Evolutionary conservation across 108 stramenopile genomes (phyloP).

Genomic region (Cyclotella choctawhatcheeana): DNA sequence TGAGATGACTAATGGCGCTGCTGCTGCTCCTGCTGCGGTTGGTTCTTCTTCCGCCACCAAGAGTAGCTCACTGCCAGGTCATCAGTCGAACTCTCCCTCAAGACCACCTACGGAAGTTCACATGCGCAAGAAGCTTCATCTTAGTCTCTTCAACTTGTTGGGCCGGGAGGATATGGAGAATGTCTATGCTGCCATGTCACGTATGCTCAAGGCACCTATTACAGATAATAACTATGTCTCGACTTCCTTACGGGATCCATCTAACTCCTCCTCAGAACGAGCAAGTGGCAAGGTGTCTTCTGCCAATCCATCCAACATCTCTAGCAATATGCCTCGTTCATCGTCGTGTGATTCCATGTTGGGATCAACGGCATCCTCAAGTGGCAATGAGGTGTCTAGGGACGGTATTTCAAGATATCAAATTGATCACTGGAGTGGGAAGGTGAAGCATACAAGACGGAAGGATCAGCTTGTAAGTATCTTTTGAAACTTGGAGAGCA

Average conservation of each 20-base stretch:
- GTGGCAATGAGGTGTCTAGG: constrained; percentile 34
- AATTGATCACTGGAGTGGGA: constrained; percentile 68
- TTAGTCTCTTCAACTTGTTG: constrained; percentile 81
- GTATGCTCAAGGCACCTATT: constrained; percentile 58
- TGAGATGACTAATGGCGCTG: not conserved
- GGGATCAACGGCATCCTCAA: constrained; percentile 12
- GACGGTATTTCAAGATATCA: constrained; percentile 9
- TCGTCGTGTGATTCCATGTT: constrained; percentile 33
- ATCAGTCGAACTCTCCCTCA: not conserved
- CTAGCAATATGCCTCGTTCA: constrained; percentile 6
- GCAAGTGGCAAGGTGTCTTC: not conserved
- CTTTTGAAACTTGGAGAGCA: no score
- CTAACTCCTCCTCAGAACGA: constrained; percentile 1
- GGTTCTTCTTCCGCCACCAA: not conserved
- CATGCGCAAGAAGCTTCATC: constrained; percentile 38
- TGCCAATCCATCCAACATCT: no score
- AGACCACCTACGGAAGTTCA: constrained; percentile 25
- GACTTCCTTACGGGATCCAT: constrained; percentile 9
- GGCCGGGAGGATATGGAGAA: constrained; percentile 79
- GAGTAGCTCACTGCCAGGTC: not conserved
- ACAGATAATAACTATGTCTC: constrained; percentile 1
- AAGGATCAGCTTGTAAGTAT: constrained; percentile 36
- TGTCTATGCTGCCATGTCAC: constrained; percentile 79
- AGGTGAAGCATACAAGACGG: constrained; percentile 57
- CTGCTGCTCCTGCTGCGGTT: not conserved